Conservation (phyloP, 177 flowering plant species). For the Vitis hybrid region DNA sequence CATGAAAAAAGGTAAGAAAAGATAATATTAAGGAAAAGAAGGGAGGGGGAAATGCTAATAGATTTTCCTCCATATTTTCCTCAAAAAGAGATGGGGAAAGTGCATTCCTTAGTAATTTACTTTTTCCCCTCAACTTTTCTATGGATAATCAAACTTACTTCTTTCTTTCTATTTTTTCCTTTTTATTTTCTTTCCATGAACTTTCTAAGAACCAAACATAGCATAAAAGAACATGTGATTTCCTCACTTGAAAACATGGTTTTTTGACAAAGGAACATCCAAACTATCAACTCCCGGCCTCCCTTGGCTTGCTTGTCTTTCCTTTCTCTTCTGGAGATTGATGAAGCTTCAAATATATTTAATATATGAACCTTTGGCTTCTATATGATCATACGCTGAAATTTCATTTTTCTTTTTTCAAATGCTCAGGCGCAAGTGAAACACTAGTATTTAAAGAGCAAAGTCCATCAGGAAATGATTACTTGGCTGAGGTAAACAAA, state of each 20-base stretch:
- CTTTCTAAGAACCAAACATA: background rate
- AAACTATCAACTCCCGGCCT: background rate
- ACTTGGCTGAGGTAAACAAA: slow-evolving; percentile 77
- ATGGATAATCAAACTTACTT: background rate
- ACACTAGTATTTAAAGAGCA: slow-evolving; percentile 73
- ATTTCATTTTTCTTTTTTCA: background rate
- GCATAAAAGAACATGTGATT: background rate
- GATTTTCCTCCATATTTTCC: too few species aligned
- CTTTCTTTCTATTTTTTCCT: background rate
- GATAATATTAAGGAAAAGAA: too few species aligned
- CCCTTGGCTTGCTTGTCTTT: background rate
- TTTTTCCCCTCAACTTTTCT: too few species aligned
- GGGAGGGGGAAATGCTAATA: too few species aligned
- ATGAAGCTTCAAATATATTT: background rate
- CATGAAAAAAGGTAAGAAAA: too few species aligned
- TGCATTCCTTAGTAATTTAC: too few species aligned
- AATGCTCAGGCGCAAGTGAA: slow-evolving; percentile 73
- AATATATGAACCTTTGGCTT: background rate
- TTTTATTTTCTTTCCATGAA: background rate
- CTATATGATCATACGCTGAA: background rate
- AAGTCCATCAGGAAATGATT: slow-evolving; percentile 97
- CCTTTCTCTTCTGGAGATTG: background rate
- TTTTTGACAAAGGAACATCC: background rate
- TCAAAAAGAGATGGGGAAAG: too few species aligned
- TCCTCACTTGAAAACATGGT: background rate